Percentiles rank a stretch among this genome's conserved stretches.
phyloP scores from a whole-genome alignment of 176 grass and related monocot genomes.

The Zoysia japonica region DNA sequence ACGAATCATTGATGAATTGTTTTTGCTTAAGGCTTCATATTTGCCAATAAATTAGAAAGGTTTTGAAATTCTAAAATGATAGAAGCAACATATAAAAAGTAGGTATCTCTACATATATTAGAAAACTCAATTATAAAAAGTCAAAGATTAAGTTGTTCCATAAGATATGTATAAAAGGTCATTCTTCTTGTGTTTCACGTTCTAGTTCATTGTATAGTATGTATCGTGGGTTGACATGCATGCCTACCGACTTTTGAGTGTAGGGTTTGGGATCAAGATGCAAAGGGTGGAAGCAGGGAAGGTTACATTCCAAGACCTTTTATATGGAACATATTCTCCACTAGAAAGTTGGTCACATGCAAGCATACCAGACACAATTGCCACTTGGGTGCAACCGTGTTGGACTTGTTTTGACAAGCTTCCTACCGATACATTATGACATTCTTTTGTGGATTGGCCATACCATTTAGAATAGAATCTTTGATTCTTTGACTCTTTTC shows the following conservation, averaged over 20 bases:
- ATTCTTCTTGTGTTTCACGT: not conserved
- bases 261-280: not conserved
- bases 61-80: not conserved
- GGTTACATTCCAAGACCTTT: not conserved
- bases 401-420: conserved; percentile 27
- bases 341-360: conserved; percentile 19
- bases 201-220: not conserved
- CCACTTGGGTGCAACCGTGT: not conserved
- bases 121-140: not conserved
- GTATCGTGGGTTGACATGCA: conserved; percentile 12
- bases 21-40: not conserved
- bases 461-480: conserved; percentile 3
- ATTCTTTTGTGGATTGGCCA: conserved; percentile 16
- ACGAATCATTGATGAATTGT: too few species aligned
- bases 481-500: conserved; percentile 28
- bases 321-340: conserved; percentile 36
- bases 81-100: too few species aligned
- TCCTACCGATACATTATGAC: not conserved
- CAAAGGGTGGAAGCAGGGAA: not conserved
- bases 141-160: not conserved
- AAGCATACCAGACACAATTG: not conserved
- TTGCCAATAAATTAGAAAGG: not conserved
- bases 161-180: not conserved
- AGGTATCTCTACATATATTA: not conserved
- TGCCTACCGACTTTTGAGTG: not conserved